These are phyloP conservation scores for Nephromyces sp. DNA, from an alignment of 169 alveolate species.

Conservation along the genomic window DNA sequence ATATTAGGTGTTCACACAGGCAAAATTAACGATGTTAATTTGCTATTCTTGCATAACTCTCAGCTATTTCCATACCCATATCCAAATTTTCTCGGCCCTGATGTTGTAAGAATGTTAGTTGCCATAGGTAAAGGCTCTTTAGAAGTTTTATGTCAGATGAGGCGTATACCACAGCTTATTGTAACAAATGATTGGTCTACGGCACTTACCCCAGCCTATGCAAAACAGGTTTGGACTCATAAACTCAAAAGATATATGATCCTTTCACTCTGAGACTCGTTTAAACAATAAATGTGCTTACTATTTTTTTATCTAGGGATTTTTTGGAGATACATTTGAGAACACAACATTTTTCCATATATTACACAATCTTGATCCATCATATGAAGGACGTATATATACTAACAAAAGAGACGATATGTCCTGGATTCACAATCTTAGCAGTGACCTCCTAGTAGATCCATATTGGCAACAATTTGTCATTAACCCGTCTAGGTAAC, in stretches of 20 bases:
- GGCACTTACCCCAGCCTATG: conserved; percentile 46
- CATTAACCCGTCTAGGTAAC: conserved; percentile 67
- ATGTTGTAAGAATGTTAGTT: conserved; percentile 42
- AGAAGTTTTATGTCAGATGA: conserved; percentile 56
- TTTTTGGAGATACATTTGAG: conserved; percentile 65
- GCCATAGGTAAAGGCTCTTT: conserved; percentile 69
- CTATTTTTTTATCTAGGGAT: conserved; percentile 13
- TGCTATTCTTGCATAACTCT: conserved; percentile 65
- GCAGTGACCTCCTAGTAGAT: conserved; percentile 63
- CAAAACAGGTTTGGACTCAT: not conserved
- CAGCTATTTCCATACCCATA: conserved; percentile 62
- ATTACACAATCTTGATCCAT: conserved; percentile 72
- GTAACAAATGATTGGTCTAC: conserved; percentile 84
- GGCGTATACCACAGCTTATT: conserved; percentile 51
- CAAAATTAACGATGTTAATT: conserved; percentile 52
- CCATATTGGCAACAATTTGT: conserved; percentile 66
- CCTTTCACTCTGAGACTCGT: not conserved
- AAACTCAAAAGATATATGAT: no score
- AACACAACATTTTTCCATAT: conserved; percentile 78
- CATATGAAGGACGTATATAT: conserved; percentile 70
- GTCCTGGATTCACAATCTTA: conserved; percentile 60
- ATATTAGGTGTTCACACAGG: conserved; percentile 64
- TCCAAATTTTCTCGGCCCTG: conserved; percentile 24
- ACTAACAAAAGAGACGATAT: conserved; percentile 36
- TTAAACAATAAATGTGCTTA: no score